Base-by-base conservation (phyloP, 83 land plant genomes). In the Picea mariana region DNA sequence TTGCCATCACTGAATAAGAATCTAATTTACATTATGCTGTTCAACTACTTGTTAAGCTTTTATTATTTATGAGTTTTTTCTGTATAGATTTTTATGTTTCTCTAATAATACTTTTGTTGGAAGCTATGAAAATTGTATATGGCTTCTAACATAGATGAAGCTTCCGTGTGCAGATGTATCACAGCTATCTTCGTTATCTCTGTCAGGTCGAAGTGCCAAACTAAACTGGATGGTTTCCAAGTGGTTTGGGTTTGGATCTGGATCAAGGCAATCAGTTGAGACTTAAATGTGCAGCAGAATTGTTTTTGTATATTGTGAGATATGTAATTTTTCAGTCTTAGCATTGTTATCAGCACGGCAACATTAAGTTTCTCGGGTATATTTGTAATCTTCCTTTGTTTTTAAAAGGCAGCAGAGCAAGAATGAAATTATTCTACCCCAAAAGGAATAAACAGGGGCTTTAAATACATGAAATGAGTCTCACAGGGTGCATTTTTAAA, bases 211-310 rank as follows among this genome's bases (percentile, higher is more conserved):
- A n/a, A 73, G 47, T 42, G 58, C 12, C 49, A 73, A 73, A 73
- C 20, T 52, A 42, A 73, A 73, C 12, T 73, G 77, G 77, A 73
- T 52, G 23, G 77, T 73, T 73, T 15, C 77, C n/a, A 73, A 73
- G 77, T 73, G 77, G 77, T 44, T 73, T 73, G 55, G 77, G 58
- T 73, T 73, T 73, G 77, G 77, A 73, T 73, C 77, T 73, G 77
- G 77, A 73, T 73, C 77, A 1, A 73, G 77, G 77, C 77, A 73
- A 52, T 73, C 55, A 3, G 58, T 73, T 42, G 47, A 47, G 77
- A 73, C 47, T 42, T 73, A n/a, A 73, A 73, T 73, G 12, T 21
- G 13, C 58, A 73, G 11, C 58, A 73, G 11, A 38, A 17, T 42
- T 69, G 42, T 69, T 69, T 34, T 42, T 27, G 76, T 40, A 42